A percentile compares a stretch with the other conserved stretches of the same genome.
These are phyloP conservation scores for Inonotus obliquus DNA, from an alignment of 1,284 basidiomycete genomes.

Conservation along the genomic window DNA sequence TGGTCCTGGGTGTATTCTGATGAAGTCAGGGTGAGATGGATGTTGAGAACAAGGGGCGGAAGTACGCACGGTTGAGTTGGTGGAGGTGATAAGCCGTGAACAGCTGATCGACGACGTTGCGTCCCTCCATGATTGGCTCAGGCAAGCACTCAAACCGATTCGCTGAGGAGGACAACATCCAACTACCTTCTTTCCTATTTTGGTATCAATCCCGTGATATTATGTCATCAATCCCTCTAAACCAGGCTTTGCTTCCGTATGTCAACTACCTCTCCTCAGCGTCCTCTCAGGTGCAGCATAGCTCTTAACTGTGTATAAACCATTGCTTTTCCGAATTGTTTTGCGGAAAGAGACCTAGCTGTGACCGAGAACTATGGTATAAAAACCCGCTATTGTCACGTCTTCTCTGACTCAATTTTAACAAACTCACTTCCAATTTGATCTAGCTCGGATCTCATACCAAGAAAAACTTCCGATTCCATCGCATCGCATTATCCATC, in stretches of 20 bases:
- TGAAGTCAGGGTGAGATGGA: not conserved
- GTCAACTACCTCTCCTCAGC: not conserved
- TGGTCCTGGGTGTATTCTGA: conserved; percentile 1
- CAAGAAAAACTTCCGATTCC: not conserved
- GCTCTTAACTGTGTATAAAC: not conserved
- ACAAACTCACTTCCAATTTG: not conserved
- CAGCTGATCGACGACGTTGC: conserved; percentile 58
- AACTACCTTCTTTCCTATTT: not conserved
- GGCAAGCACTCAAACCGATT: conserved; percentile 13
- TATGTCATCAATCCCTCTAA: not conserved
- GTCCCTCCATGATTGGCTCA: conserved; percentile 45
- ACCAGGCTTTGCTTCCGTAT: not conserved
- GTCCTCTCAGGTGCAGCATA: not conserved
- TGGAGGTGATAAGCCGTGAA: conserved; percentile 51
- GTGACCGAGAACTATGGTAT: too few relatives aligned
- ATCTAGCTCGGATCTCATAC: not conserved
- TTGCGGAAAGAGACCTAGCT: too few relatives aligned
- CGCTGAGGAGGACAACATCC: conserved; percentile 2
- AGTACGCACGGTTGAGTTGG: conserved; percentile 33
- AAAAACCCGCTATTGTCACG: too few relatives aligned
- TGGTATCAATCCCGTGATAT: not conserved
- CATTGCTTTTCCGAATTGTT: not conserved
- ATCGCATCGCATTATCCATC: not conserved
- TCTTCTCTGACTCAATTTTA: not conserved
- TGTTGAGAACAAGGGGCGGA: not conserved